phyloP scores from a whole-genome alignment of 202 grass and related monocot species.

The Carex sylvatica region DNA sequence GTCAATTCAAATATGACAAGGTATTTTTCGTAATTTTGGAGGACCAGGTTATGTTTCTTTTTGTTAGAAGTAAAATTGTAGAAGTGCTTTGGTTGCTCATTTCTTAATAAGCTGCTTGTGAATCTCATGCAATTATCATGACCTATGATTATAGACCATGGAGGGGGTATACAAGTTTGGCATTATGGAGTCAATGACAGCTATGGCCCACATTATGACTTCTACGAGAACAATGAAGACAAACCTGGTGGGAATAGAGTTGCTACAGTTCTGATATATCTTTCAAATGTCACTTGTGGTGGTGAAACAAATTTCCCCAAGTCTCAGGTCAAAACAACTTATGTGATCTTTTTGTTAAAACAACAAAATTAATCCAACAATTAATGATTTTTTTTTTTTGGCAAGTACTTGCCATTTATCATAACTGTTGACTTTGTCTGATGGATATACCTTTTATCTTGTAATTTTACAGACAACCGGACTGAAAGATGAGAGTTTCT shows the following conservation, averaged over 20 bases:
- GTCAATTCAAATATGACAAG: neutral
- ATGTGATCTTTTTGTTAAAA: neutral
- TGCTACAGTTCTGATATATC: slow-evolving; percentile 63
- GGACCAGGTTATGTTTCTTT: neutral
- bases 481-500: slow-evolving; percentile 34
- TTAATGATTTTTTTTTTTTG: neutral
- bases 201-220: slow-evolving; percentile 42
- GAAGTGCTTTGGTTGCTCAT: neutral
- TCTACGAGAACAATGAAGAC: slow-evolving; percentile 35
- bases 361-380: neutral
- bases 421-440: neutral
- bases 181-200: slow-evolving; percentile 41
- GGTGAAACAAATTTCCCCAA: slow-evolving; percentile 74
- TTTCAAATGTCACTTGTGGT: slow-evolving; percentile 61
- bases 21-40: neutral
- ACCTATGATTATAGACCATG: slow-evolving; percentile 49
- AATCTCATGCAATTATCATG: slow-evolving; percentile 23
- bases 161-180: slow-evolving; percentile 53
- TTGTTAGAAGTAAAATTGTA: neutral
- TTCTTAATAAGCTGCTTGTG: neutral
- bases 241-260: slow-evolving; percentile 32
- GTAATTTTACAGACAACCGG: slow-evolving; percentile 39
- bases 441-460: slow-evolving; percentile 13
- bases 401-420: neutral
- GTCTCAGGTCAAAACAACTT: slow-evolving; percentile 52